Evolutionary conservation across 257 asterid species (phyloP).

Genomic region (Solanum dulcamara): DNA sequence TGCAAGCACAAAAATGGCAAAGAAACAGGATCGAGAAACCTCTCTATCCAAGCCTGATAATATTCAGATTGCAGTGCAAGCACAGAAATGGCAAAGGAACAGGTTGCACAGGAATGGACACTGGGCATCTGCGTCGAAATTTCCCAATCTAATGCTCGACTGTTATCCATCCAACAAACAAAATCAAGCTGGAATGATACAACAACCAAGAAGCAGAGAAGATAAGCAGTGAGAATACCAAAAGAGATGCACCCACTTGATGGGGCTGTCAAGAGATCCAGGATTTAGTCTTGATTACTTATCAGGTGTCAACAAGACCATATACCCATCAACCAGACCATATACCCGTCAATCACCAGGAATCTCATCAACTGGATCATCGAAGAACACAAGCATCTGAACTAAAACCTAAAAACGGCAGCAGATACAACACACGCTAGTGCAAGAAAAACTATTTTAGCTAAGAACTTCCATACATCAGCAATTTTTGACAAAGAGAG

Average conservation of each 20-base stretch:
- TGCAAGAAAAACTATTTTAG: not conserved
- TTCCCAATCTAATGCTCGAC: not conserved
- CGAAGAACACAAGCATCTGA: not conserved
- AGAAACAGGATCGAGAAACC: not conserved
- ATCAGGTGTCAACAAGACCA: not conserved
- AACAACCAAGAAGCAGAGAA: not conserved
- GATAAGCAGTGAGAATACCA: not conserved
- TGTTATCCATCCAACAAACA: not conserved
- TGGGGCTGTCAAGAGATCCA: not conserved
- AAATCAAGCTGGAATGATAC: not conserved
- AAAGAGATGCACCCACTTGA: not conserved
- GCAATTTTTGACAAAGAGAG: not conserved
- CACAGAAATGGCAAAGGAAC: not conserved
- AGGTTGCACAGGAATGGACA: not conserved
- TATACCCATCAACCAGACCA: not conserved
- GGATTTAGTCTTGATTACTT: not conserved
- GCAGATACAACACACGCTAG: not conserved
- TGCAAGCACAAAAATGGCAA: not conserved
- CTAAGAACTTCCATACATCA: not conserved
- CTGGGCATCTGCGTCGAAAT: not conserved
- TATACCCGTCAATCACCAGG: not conserved
- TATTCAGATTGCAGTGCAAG: not conserved
- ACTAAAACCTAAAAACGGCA: not conserved
- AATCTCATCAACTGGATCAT: not conserved
- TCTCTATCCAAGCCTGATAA: not conserved